Percentiles rank a stretch among this genome's conserved stretches.
These are phyloP conservation scores for Talaromyces sp. DNA, from an alignment of 2,329 filamentous ascomycete species.

Conservation along the genomic window DNA sequence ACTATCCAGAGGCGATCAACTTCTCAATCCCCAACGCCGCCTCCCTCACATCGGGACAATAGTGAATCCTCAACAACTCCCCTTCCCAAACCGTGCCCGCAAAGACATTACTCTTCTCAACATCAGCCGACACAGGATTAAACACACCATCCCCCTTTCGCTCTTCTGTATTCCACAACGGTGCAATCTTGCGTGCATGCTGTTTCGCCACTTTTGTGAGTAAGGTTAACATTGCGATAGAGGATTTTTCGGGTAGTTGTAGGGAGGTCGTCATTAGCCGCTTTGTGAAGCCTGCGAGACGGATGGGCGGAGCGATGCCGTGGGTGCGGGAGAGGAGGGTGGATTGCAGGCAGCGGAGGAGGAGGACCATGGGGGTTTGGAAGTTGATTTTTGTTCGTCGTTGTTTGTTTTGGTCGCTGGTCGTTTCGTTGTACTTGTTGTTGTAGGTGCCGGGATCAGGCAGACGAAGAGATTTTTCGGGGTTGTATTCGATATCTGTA, in stretches of 20 bases:
- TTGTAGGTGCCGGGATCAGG: slow-evolving; percentile 59
- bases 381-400: slow-evolving; percentile 77
- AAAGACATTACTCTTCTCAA: slow-evolving; percentile 88
- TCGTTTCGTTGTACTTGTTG: slow-evolving; percentile 21
- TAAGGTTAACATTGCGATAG: slow-evolving; percentile 73
- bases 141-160: slow-evolving; percentile 85
- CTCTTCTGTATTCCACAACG: slow-evolving; percentile 95
- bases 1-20: slow-evolving; percentile 22
- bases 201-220: slow-evolving; percentile 74
- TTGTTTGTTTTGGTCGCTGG: slow-evolving; percentile 31
- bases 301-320: slow-evolving; percentile 72
- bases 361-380: slow-evolving; percentile 87
- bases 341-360: slow-evolving; percentile 80
- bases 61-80: slow-evolving; percentile 80
- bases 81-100: slow-evolving; percentile 91
- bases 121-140: slow-evolving; percentile 66
- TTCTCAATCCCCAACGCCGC: slow-evolving; percentile 68
- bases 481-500: slow-evolving; percentile 77
- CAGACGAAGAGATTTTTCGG: slow-evolving; percentile 68
- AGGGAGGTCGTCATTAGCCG: slow-evolving; percentile 78
- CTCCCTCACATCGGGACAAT: slow-evolving; percentile 79
- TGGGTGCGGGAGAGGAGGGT: slow-evolving; percentile 74
- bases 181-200: slow-evolving; percentile 75
- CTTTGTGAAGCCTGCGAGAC: slow-evolving; percentile 90
- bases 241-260: slow-evolving; percentile 87